A percentile compares a stretch with the other conserved stretches of the same genome.
These are phyloP conservation scores for Ceratobasidium sp. DNA, from an alignment of 1,284 basidiomycete genomes.

Conservation along the genomic window DNA sequence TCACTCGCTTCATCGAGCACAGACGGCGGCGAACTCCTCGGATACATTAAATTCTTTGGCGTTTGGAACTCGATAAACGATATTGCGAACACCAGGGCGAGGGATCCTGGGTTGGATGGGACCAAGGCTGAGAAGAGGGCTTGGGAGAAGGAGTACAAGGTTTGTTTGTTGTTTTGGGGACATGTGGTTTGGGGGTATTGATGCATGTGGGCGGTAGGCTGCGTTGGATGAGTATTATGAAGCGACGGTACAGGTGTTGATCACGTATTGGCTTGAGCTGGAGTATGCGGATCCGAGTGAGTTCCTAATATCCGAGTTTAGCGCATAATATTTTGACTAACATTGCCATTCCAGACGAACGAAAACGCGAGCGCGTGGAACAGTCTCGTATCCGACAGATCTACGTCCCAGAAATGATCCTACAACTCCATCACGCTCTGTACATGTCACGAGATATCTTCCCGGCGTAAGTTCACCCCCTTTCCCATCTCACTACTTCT, in stretches of 20 bases:
- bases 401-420: conserved; percentile 91
- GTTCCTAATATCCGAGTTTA: neutral
- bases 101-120: conserved; percentile 65
- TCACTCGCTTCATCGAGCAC: conserved; percentile 60
- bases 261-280: conserved; percentile 64
- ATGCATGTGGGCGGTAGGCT: conserved; percentile 48
- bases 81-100: conserved; percentile 67
- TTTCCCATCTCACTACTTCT: neutral
- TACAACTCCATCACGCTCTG: conserved; percentile 85
- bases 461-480: conserved; percentile 70
- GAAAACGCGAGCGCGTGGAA: conserved; percentile 69
- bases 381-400: conserved; percentile 87
- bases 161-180: conserved; percentile 57
- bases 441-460: conserved; percentile 75
- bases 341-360: conserved; percentile 62
- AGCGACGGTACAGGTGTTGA: conserved; percentile 60
- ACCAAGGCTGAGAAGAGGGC: conserved; percentile 63
- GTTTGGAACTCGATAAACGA: conserved; percentile 74
- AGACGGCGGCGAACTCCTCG: conserved; percentile 77
- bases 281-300: conserved; percentile 44
- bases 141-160: conserved; percentile 77
- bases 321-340: neutral
- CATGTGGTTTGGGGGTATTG: conserved; percentile 35
- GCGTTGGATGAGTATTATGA: conserved; percentile 60
- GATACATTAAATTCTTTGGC: conserved; percentile 80